Conservation (phyloP, 2,329 filamentous ascomycete species). For the Aspergillus nomiae region DNA sequence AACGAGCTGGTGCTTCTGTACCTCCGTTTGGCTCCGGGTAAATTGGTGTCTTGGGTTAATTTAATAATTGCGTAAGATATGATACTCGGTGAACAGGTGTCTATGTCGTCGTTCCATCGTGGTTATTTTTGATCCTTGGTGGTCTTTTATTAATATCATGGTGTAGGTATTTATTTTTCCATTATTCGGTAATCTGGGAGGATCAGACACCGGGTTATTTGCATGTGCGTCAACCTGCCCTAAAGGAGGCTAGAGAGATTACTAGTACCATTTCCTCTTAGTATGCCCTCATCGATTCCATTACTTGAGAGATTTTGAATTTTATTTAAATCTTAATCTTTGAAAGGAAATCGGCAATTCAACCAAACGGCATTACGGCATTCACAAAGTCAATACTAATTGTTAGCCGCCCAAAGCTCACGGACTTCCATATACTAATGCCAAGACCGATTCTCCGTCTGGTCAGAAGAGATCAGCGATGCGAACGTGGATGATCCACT, state of each 20-base stretch:
- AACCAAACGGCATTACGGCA: background rate
- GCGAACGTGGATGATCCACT: slow-evolving; percentile 14
- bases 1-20: slow-evolving; percentile 9
- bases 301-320: background rate
- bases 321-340: no score
- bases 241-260: background rate
- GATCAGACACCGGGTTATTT: slow-evolving; percentile 1
- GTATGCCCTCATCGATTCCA: background rate
- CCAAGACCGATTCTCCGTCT: background rate
- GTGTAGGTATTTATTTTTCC: background rate
- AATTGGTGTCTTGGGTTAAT: slow-evolving; percentile 13
- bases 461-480: slow-evolving; percentile 6
- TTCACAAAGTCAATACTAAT: background rate
- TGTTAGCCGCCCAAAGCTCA: background rate
- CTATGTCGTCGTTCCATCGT: background rate
- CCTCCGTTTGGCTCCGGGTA: slow-evolving; percentile 7
- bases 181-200: background rate
- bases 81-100: background rate
- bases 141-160: slow-evolving; percentile 1
- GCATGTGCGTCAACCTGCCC: background rate
- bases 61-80: slow-evolving; percentile 12
- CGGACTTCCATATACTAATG: slow-evolving; percentile 3
- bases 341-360: background rate
- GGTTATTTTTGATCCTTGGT: slow-evolving; percentile 3
- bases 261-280: background rate